phyloP scores from a whole-genome alignment of 2,329 filamentous ascomycete genomes.

The Rhynchosporium agropyri region DNA sequence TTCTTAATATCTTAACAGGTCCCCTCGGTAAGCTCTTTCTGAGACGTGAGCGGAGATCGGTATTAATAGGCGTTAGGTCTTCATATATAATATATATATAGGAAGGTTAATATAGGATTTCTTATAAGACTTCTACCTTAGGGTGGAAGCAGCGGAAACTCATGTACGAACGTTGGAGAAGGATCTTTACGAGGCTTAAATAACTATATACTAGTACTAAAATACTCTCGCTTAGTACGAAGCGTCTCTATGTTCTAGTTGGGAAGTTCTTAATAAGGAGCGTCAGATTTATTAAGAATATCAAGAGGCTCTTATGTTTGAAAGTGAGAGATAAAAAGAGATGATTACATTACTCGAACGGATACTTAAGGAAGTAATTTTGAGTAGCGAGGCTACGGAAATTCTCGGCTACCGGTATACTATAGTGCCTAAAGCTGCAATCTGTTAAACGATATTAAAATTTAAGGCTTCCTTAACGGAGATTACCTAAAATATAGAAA shows the following conservation, averaged over 20 bases:
- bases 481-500: constrained; percentile 5
- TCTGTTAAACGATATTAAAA: neutral
- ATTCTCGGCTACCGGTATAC: neutral
- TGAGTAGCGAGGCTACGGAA: constrained; percentile 4
- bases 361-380: constrained; percentile 3
- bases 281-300: neutral
- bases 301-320: neutral
- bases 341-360: neutral
- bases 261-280: neutral
- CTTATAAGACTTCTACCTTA: constrained; percentile 8
- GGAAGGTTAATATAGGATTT: constrained; percentile 25
- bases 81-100: constrained; percentile 17
- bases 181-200: constrained; percentile 20
- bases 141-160: constrained; percentile 16
- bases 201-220: constrained; percentile 7
- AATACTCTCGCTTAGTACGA: constrained; percentile 15
- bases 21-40: constrained; percentile 18
- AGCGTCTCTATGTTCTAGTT: neutral
- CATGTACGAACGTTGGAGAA: constrained; percentile 20
- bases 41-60: neutral
- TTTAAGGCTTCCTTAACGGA: neutral
- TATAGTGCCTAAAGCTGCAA: neutral
- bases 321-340: constrained; percentile 2
- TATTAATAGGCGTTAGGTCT: constrained; percentile 12
- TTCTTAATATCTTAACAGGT: constrained; percentile 1